phyloP scores from a whole-genome alignment of 2,329 filamentous ascomycete species.

The Arthrinium puccinioides region DNA sequence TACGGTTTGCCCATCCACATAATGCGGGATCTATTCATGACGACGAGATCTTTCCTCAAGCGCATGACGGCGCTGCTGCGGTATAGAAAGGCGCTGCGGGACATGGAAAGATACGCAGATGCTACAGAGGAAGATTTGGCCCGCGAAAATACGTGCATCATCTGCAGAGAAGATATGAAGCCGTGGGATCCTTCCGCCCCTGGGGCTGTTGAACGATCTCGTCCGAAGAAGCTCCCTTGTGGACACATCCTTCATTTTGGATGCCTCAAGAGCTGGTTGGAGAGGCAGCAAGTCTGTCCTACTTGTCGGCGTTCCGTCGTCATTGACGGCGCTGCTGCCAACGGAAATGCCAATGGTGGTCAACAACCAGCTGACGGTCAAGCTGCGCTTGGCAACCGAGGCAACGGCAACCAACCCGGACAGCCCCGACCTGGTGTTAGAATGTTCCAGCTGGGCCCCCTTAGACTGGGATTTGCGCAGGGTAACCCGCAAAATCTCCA shows the following conservation, averaged over 20 bases:
- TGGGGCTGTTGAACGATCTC: slow-evolving; percentile 73
- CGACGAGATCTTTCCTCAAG: slow-evolving; percentile 84
- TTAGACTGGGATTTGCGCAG: slow-evolving; percentile 72
- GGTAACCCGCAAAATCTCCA: slow-evolving; percentile 55
- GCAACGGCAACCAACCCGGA: slow-evolving; percentile 24
- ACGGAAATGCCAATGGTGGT: slow-evolving; percentile 22
- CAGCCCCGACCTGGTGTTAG: slow-evolving; percentile 39
- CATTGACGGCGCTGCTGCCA: slow-evolving; percentile 37
- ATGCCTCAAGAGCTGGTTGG: slow-evolving; percentile 93
- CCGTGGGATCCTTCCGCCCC: slow-evolving; percentile 59
- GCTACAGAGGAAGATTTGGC: slow-evolving; percentile 79
- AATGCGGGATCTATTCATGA: slow-evolving; percentile 90
- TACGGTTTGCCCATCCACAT: slow-evolving; percentile 96
- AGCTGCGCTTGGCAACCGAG: slow-evolving; percentile 15
- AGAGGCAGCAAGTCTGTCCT: slow-evolving; percentile 93
- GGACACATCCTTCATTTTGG: slow-evolving; percentile 92
- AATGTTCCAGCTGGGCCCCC: slow-evolving; percentile 66
- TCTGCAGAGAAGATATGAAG: slow-evolving; percentile 93
- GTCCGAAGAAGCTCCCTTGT: slow-evolving; percentile 94
- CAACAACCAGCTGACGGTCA: slow-evolving; percentile 21
- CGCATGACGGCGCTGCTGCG: slow-evolving; percentile 81
- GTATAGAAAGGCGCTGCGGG: slow-evolving; percentile 83
- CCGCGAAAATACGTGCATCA: slow-evolving; percentile 91
- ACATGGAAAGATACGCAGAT: slow-evolving; percentile 93
- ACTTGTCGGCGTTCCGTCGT: slow-evolving; percentile 86